A percentile compares a stretch with the other conserved stretches of the same genome.
phyloP scores from a whole-genome alignment of 2,329 filamentous ascomycete genomes.

The Fusarium tricinctum region DNA sequence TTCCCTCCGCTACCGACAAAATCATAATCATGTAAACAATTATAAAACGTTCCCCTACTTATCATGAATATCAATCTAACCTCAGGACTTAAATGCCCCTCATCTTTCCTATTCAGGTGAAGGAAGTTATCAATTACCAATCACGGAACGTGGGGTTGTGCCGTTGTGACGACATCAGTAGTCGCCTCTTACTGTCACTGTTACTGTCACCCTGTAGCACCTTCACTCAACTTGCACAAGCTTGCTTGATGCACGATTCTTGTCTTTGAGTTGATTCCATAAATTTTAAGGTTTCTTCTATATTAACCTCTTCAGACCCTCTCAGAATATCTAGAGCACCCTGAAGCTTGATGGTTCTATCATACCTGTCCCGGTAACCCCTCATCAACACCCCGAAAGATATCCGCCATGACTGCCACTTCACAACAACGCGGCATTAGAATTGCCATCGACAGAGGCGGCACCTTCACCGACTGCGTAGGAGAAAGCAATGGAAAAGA shows the following conservation, averaged over 20 bases:
- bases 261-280: background rate
- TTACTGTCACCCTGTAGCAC: slow-evolving; percentile 6
- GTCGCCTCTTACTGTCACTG: background rate
- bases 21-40: background rate
- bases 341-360: background rate
- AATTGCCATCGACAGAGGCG: slow-evolving; percentile 84
- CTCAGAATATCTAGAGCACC: background rate
- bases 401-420: slow-evolving; percentile 54
- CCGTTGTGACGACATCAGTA: slow-evolving; percentile 35
- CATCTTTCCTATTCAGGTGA: slow-evolving; percentile 17
- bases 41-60: background rate
- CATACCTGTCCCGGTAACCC: slow-evolving; percentile 1
- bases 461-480: slow-evolving; percentile 94
- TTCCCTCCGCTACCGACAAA: too few species aligned
- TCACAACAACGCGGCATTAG: slow-evolving; percentile 71
- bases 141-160: slow-evolving; percentile 38
- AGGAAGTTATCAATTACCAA: slow-evolving; percentile 36
- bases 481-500: slow-evolving; percentile 85
- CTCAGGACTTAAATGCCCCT: background rate
- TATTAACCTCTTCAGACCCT: background rate
- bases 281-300: background rate
- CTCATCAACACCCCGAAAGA: slow-evolving; percentile 29
- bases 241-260: slow-evolving; percentile 15
- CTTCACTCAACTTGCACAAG: slow-evolving; percentile 24
- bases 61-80: background rate